These are phyloP conservation scores for Luffa aegyptiaca DNA, from an alignment of 306 rosid genomes.

Conservation along the genomic window DNA sequence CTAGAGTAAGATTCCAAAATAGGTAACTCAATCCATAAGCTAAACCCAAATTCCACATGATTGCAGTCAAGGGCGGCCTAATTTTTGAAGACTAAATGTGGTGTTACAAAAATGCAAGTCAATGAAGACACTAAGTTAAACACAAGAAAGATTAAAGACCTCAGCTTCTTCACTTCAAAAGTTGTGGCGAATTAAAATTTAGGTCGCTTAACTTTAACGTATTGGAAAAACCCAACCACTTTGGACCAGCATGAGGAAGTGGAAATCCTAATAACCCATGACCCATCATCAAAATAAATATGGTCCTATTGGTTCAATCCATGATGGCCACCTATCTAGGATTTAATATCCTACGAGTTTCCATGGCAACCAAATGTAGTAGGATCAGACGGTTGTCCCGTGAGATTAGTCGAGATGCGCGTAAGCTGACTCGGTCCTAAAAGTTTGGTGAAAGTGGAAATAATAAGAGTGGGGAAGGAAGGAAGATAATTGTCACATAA, in stretches of 20 bases:
- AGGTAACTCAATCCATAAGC: not conserved
- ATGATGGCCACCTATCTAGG: no score
- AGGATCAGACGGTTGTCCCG: no score
- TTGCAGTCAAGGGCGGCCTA: not conserved
- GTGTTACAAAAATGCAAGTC: not conserved
- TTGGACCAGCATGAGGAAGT: not conserved
- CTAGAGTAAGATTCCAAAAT: not conserved
- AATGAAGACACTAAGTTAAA: not conserved
- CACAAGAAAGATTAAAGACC: not conserved
- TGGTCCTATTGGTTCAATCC: not conserved
- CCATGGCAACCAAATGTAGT: no score
- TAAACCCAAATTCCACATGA: not conserved
- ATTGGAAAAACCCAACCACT: not conserved
- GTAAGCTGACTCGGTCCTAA: not conserved
- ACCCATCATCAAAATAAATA: not conserved
- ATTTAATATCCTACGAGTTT: no score
- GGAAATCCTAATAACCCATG: not conserved
- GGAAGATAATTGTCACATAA: not conserved
- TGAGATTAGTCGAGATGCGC: no score
- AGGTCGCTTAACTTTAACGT: not conserved
- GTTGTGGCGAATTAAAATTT: not conserved
- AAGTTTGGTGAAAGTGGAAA: constrained; percentile 2
- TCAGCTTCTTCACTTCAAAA: not conserved
- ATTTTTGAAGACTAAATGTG: not conserved
- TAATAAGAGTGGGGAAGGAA: not conserved